phyloP scores from a whole-genome alignment of 139 green algal genomes.

The Spirogloea muscicola region DNA sequence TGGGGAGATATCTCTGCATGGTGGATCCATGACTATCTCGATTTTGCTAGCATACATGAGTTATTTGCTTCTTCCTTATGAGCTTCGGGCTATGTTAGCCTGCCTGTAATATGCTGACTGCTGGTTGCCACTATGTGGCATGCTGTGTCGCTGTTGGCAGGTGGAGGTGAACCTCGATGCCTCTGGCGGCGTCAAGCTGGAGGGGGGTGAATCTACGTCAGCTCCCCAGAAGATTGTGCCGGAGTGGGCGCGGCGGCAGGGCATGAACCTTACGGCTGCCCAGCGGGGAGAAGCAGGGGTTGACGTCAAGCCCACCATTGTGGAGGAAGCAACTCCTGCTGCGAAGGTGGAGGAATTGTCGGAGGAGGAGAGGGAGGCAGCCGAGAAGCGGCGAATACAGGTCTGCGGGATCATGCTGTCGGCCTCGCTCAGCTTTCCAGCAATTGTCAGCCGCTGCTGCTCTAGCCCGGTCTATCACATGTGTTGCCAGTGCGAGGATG shows the following conservation, averaged over 20 bases:
- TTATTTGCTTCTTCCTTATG: background rate
- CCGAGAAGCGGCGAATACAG: conserved; percentile 21
- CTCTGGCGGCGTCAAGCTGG: background rate
- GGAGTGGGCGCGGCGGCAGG: conserved; percentile 26
- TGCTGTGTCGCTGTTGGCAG: too few relatives aligned
- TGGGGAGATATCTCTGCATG: background rate
- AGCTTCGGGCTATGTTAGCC: background rate
- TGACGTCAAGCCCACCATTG: conserved; percentile 8
- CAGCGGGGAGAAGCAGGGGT: conserved; percentile 10
- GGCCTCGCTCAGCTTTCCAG: background rate
- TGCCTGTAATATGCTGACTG: background rate
- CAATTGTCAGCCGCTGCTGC: background rate
- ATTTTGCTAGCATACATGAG: background rate
- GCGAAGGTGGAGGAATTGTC: conserved; percentile 15
- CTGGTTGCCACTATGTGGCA: background rate
- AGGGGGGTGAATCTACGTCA: background rate
- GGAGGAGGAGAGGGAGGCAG: conserved; percentile 6
- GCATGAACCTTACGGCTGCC: conserved; percentile 38
- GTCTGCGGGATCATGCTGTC: background rate
- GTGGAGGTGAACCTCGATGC: conserved; percentile 28
- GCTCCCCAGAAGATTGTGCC: conserved; percentile 29
- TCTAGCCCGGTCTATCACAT: background rate
- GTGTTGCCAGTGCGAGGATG: background rate
- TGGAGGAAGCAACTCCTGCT: background rate
- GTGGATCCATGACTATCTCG: background rate